Evolutionary conservation across 2,329 filamentous ascomycete species (phyloP), one percentile per base, ranked within the genome.

Genomic region (Fusarium equiseti): DNA sequence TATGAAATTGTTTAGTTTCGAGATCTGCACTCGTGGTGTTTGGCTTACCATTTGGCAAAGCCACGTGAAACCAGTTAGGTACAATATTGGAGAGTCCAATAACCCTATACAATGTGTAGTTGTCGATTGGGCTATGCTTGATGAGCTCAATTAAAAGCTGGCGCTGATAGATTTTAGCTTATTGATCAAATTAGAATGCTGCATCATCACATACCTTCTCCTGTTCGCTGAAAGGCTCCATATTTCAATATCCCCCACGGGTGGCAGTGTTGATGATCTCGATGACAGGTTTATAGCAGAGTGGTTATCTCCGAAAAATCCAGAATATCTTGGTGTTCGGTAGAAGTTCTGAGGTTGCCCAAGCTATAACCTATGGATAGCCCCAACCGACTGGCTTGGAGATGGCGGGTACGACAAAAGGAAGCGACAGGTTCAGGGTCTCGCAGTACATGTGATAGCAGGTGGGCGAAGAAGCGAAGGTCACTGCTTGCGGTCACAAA

Each of bases 121-220:
- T 75, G 59, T 87, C 83, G 63, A 88, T 77, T 31, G 81, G 77
- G 79, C 86, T 89, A 64, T 81, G 82, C 73, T 88, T 89, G 77
- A 89, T 85, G 72, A 88, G 86, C 77, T 89, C 87, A 60, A 83
- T 85, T 59, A 89, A 82, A 65, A 89, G 79, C 74, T 88, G 88
- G 68, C 86, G 85, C 87, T 89, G 73, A n/a, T 50, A 9, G 22
- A 51, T 68, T 66, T 66, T 45, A 62, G 52, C 48, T 22, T 53
- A 38, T 12, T 6, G 11, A 29, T 16, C 16, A 20, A 15, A 13
- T 29, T 3, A 35, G n/a, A 18, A 27, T 20, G 18, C 22, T 16
- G 10, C 4, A 6, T 18, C 12, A 6, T 20, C 11, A n/a, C 79
- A 59, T 81, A 87, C 86, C 84, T 86, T 87, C 77, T 88, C 86